Evolutionary conservation across 176 grass and related monocot genomes (phyloP).

Genomic region (Carex pumila): DNA sequence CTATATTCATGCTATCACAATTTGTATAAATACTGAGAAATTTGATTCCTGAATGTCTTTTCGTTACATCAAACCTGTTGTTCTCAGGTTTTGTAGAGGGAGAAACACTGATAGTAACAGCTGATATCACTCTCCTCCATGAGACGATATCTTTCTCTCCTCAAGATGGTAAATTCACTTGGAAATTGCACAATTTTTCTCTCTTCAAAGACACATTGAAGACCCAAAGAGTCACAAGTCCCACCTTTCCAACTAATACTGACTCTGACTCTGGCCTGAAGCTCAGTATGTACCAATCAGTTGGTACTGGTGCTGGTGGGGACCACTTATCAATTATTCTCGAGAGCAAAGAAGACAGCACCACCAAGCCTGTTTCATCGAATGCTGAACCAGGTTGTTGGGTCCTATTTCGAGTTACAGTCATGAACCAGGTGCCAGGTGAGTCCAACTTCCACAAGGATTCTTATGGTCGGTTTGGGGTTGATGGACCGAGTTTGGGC

Average conservation of each 20-base stretch:
- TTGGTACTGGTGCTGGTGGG: slow-evolving; percentile 43
- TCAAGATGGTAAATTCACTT: slow-evolving; percentile 73
- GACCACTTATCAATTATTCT: slow-evolving; percentile 86
- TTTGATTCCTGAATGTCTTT: background rate
- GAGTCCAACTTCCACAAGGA: slow-evolving; percentile 68
- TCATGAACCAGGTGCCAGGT: slow-evolving; percentile 64
- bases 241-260: slow-evolving; percentile 45
- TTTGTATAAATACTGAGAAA: background rate
- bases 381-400: slow-evolving; percentile 74
- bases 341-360: slow-evolving; percentile 76
- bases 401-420: slow-evolving; percentile 83
- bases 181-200: slow-evolving; percentile 79
- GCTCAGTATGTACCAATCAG: slow-evolving; percentile 77
- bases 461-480: slow-evolving; percentile 75
- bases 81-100: slow-evolving; percentile 16
- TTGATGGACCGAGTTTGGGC: slow-evolving; percentile 73
- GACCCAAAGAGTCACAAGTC: slow-evolving; percentile 92
- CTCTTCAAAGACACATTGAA: slow-evolving; percentile 79
- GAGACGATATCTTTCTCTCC: slow-evolving; percentile 51
- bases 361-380: background rate
- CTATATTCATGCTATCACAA: background rate
- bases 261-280: slow-evolving; percentile 57
- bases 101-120: slow-evolving; percentile 50
- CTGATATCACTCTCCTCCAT: slow-evolving; percentile 71
- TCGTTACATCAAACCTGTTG: background rate